Evolutionary conservation across 2,329 filamentous ascomycete species (phyloP), one percentile per base, ranked within the genome.

Genomic region (Madurella fahalii): DNA sequence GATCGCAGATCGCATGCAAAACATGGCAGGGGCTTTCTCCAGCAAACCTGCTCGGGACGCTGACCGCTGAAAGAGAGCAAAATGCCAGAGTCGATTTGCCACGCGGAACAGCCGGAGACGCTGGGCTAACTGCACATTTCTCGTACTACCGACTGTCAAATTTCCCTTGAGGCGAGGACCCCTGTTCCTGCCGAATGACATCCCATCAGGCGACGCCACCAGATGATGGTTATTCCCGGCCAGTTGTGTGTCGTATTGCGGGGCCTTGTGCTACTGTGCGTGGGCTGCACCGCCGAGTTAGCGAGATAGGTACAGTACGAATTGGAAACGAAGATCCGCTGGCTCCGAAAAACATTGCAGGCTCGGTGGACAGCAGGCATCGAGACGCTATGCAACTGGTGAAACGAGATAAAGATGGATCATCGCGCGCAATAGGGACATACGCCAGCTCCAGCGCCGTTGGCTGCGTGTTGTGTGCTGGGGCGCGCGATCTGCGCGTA

Each of bases 331-430:
- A 25, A 25, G 25, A 25, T 25, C 25, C 25, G 25, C 25, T 25
- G 25, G 25, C 25, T 4, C 25, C 7, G 25, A 25, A 7, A 7
- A 25, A 25, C 25, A 25, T 25, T 25, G 25, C 25, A 25, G 25
- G 25, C 25, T 25, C 7, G 25, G 25, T 25, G 25, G 25, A 7
- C 25, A 25, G 25, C 7, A 7, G 25, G 25, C 7, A 25, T 25
- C 25, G 25, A 7, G 25, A 25, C 25, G 25, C 3, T 25, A 25
- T 7, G 7, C 25, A 25, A 25, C 25, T 3, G 25, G 25, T 15
- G 39, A 52, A 56, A 52, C 49, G 50, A 56, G 53, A 56, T 56
- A 49, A 56, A 9, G 49, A 47, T 41, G 49, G 45, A 34, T 31
- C 2, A 1, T 2, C 25, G 2, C n/a, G 34, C 2, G 9, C 8